Evolutionary conservation across 768 basidiomycete species (phyloP).

Genomic region (Kwoniella sp.): DNA sequence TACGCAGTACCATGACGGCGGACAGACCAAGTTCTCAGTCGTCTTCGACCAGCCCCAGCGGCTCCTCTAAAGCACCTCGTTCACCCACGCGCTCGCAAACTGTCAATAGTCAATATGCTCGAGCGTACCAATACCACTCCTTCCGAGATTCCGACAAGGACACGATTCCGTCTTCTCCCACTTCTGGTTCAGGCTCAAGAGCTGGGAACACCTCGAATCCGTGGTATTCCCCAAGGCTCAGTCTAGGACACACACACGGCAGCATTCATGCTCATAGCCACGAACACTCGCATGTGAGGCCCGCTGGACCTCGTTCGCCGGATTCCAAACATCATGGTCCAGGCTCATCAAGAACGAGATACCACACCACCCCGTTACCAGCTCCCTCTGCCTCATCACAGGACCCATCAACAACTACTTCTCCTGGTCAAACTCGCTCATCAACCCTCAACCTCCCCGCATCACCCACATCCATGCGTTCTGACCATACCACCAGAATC

Average conservation of each 20-base stretch:
- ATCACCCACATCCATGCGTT: slow-evolving; percentile 1
- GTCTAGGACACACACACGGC: neutral
- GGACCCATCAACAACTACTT: neutral
- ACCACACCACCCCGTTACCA: slow-evolving; percentile 2
- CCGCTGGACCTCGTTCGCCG: slow-evolving; percentile 31
- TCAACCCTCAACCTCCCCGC: slow-evolving; percentile 1
- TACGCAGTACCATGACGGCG: slow-evolving; percentile 26
- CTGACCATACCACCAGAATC: neutral
- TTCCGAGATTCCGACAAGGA: neutral
- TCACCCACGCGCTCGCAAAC: slow-evolving; percentile 10
- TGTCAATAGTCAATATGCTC: slow-evolving; percentile 5
- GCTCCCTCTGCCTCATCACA: neutral
- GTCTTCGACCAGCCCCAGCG: neutral
- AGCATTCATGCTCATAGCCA: neutral
- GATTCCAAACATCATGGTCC: slow-evolving; percentile 19
- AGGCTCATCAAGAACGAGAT: slow-evolving; percentile 35
- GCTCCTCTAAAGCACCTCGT: slow-evolving; percentile 19
- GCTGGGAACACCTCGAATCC: slow-evolving; percentile 3
- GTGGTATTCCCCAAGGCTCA: neutral
- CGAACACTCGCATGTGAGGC: slow-evolving; percentile 2
- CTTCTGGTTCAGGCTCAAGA: slow-evolving; percentile 1
- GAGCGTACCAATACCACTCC: slow-evolving; percentile 17
- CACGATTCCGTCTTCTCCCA: neutral
- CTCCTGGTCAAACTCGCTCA: neutral
- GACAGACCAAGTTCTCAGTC: slow-evolving; percentile 20